These are phyloP conservation scores for Colletotrichum truncatum DNA, from an alignment of 2,329 filamentous ascomycete genomes.

Conservation along the genomic window DNA sequence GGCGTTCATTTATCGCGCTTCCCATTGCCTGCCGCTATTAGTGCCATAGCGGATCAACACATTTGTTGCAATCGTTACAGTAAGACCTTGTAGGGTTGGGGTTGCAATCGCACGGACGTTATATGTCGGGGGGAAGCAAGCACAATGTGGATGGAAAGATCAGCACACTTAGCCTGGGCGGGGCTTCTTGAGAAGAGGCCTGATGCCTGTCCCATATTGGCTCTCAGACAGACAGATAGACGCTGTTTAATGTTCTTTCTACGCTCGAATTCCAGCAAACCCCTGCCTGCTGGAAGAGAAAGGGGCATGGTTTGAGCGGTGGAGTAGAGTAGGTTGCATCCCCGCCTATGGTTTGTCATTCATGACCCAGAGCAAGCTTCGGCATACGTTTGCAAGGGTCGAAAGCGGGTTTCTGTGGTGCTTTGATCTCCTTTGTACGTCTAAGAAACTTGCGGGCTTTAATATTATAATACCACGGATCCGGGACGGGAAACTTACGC, in stretches of 20 bases:
- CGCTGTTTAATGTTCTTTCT: not conserved
- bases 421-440: not conserved
- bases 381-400: constrained; percentile 1
- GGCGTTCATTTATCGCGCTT: no score
- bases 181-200: not conserved
- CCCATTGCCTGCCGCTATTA: no score
- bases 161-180: not conserved
- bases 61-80: no score
- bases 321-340: not conserved
- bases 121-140: not conserved
- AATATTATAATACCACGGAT: constrained; percentile 9
- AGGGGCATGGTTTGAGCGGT: constrained; percentile 17
- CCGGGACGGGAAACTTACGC: constrained; percentile 2
- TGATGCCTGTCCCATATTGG: not conserved
- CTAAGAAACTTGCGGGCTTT: not conserved
- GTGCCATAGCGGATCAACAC: no score
- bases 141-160: not conserved
- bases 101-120: constrained; percentile 27
- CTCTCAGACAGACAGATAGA: not conserved
- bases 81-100: not conserved
- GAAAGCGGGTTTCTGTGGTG: not conserved
- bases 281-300: no score
- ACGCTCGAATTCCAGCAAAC: no score
- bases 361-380: no score
- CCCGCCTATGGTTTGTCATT: not conserved